A percentile compares a stretch with the other conserved stretches of the same genome.
Evolutionary conservation across 371 early-diverging fungal species (phyloP).

Genomic region (Mortierella sp.): DNA sequence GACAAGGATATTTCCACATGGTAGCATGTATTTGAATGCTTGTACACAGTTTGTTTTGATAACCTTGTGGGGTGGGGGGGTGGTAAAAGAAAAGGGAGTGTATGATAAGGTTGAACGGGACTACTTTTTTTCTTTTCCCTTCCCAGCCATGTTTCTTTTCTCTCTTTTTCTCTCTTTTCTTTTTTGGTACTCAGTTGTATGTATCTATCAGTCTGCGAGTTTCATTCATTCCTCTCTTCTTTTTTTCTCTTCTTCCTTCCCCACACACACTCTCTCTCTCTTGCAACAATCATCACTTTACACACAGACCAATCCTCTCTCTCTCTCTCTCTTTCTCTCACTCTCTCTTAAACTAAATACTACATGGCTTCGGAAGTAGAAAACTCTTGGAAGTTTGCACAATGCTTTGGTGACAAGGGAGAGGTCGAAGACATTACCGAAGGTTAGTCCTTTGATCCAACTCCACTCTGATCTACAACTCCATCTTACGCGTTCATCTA

Average conservation of each 20-base stretch:
- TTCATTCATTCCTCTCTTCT: background rate
- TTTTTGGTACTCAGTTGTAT: background rate
- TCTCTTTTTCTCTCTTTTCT: background rate
- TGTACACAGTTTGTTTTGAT: no score
- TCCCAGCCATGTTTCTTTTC: background rate
- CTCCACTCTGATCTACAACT: background rate
- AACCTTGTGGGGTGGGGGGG: no score
- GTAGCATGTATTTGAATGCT: no score
- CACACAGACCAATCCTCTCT: background rate
- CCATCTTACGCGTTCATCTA: background rate
- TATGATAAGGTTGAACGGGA: background rate
- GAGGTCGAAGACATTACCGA: constrained; percentile 98
- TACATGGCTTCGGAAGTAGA: constrained; percentile 65
- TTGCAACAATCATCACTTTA: background rate
- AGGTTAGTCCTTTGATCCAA: constrained; percentile 72
- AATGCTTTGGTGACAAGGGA: constrained; percentile 99
- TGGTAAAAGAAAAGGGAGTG: background rate
- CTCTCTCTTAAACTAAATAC: background rate
- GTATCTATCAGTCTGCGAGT: background rate
- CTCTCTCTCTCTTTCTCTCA: background rate
- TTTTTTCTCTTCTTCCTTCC: background rate
- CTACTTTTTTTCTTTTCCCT: background rate
- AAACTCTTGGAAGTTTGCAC: constrained; percentile 95
- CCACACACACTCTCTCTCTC: background rate
- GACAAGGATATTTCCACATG: no score